These are phyloP conservation scores for Collybia nuda DNA, from an alignment of 768 basidiomycete genomes.

Conservation along the genomic window DNA sequence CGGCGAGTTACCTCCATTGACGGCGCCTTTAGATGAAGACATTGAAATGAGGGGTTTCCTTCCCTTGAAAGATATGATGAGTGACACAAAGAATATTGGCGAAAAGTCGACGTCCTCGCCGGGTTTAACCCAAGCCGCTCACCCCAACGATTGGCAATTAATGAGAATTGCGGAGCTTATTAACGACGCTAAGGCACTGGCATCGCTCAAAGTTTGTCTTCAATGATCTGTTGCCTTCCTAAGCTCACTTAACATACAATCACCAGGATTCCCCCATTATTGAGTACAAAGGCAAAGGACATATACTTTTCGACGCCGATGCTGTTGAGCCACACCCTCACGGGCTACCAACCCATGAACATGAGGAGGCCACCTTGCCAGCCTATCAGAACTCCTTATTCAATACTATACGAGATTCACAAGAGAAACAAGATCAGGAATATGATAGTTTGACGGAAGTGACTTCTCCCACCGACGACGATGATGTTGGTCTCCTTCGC, in stretches of 20 bases:
- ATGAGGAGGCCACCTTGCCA: conserved; percentile 5
- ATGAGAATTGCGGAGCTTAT: conserved; percentile 91
- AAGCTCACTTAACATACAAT: not conserved
- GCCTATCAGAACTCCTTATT: conserved; percentile 20
- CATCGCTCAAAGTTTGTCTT: conserved; percentile 50
- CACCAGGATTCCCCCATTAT: conserved; percentile 40
- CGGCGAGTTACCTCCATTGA: conserved; percentile 54
- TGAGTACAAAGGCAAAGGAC: not conserved
- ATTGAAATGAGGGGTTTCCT: conserved; percentile 84
- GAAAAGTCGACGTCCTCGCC: conserved; percentile 17
- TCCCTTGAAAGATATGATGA: conserved; percentile 69
- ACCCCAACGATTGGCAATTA: conserved; percentile 95
- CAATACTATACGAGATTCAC: conserved; percentile 22
- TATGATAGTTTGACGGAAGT: conserved; percentile 69
- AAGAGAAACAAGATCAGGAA: conserved; percentile 22
- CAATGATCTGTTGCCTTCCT: not conserved
- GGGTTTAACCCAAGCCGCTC: conserved; percentile 35
- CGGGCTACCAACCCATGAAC: not conserved
- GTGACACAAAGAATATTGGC: conserved; percentile 26
- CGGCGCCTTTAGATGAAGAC: conserved; percentile 83
- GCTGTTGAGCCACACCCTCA: conserved; percentile 21
- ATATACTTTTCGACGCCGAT: not conserved
- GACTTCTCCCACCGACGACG: conserved; percentile 78
- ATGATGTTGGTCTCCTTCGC: conserved; percentile 52
- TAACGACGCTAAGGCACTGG: conserved; percentile 63